phyloP scores from a whole-genome alignment of 306 rosid genomes.

The Vicia sativa region DNA sequence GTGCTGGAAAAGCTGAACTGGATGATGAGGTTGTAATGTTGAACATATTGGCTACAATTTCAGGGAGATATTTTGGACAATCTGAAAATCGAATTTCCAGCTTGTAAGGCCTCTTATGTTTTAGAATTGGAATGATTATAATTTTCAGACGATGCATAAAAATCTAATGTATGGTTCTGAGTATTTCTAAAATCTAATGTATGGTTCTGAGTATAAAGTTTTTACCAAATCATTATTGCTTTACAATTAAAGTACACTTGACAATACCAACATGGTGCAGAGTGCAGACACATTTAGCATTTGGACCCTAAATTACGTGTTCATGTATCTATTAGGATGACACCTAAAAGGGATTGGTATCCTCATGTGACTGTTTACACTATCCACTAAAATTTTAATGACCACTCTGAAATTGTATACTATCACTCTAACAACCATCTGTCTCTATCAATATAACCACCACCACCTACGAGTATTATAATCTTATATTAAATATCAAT shows the following conservation, averaged over 20 bases:
- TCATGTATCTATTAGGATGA: no score
- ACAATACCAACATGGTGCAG: not conserved
- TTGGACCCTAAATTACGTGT: no score
- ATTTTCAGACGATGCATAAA: not conserved
- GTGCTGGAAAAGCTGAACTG: conserved; percentile 59
- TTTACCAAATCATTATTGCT: not conserved
- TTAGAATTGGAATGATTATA: conserved; percentile 9
- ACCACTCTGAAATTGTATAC: no score
- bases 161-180: not conserved
- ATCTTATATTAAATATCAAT: no score
- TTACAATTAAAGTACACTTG: not conserved
- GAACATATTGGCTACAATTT: conserved; percentile 70
- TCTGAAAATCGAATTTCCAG: conserved; percentile 41
- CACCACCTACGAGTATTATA: no score
- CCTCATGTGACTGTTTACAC: no score
- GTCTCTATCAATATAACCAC: no score
- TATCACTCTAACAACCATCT: no score
- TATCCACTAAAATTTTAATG: no score
- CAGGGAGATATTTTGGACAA: conserved; percentile 85
- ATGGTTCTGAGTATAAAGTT: not conserved
- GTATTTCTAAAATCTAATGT: not conserved
- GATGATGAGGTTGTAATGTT: conserved; percentile 79
- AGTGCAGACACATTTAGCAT: not conserved
- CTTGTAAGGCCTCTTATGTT: not conserved
- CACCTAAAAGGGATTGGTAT: no score